These are phyloP conservation scores for Nicotiana obtusifolia DNA, from an alignment of 257 asterid genomes.

Conservation along the genomic window DNA sequence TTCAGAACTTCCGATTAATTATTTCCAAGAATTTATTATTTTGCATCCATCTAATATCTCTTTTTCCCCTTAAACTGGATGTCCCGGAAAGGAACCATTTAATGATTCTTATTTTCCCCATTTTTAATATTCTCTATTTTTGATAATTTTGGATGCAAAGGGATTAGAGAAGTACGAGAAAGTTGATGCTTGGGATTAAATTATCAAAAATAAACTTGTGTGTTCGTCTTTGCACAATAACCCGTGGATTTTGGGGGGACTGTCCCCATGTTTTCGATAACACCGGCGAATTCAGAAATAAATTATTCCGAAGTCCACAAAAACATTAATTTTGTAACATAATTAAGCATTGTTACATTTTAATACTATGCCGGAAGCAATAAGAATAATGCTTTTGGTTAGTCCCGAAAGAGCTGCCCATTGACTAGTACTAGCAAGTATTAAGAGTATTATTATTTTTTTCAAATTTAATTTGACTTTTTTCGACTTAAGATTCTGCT, in stretches of 20 bases:
- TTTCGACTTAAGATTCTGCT: no score
- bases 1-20: no score
- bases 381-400: background rate
- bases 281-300: background rate
- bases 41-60: background rate
- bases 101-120: background rate
- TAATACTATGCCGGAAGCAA: no score
- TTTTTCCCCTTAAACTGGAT: background rate
- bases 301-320: background rate
- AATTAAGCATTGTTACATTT: background rate
- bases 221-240: background rate
- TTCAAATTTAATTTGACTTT: no score
- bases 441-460: no score
- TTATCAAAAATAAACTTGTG: background rate
- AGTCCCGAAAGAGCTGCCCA: background rate
- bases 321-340: background rate
- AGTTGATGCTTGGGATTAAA: background rate
- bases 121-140: background rate
- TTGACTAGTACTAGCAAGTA: no score
- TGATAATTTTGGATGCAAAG: background rate
- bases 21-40: no score
- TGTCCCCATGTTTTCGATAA: constrained; percentile 6
- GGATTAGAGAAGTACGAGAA: background rate
- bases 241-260: constrained; percentile 1
- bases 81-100: background rate